Conservation (phyloP, 768 basidiomycete species). For the Pseudohyphozyma bogoriensis region DNA sequence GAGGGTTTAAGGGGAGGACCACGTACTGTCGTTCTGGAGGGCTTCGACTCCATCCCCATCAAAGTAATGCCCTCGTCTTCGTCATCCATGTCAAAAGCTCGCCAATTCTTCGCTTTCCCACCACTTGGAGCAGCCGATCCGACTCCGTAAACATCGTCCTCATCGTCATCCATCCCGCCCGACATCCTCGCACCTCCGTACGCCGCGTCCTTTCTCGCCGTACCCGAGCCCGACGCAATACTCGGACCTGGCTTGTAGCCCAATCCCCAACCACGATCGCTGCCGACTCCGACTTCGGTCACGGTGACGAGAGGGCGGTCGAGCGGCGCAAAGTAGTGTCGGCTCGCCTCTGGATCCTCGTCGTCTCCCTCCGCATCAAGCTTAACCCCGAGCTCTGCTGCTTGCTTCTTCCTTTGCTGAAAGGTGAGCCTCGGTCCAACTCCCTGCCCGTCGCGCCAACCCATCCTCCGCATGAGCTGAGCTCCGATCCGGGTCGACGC, state of each 20-base stretch:
- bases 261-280: slow-evolving; percentile 69
- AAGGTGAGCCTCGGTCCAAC: slow-evolving; percentile 80
- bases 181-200: background rate
- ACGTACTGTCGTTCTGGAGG: background rate
- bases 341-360: slow-evolving; percentile 63
- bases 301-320: slow-evolving; percentile 60
- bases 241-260: slow-evolving; percentile 59
- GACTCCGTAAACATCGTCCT: background rate
- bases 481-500: slow-evolving; percentile 73
- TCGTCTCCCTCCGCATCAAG: slow-evolving; percentile 45
- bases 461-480: slow-evolving; percentile 84
- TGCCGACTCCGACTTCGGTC: slow-evolving; percentile 42
- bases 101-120: background rate
- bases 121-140: slow-evolving; percentile 1
- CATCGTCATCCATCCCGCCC: slow-evolving; percentile 49
- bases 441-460: slow-evolving; percentile 86
- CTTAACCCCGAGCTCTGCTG: slow-evolving; percentile 24
- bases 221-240: slow-evolving; percentile 1
- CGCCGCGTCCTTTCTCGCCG: background rate
- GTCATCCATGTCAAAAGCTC: background rate
- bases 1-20: background rate
- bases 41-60: background rate
- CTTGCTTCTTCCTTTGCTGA: slow-evolving; percentile 55
- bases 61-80: background rate
- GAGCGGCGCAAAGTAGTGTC: slow-evolving; percentile 74